phyloP scores from a whole-genome alignment of 2,329 filamentous ascomycete species.

The Teratosphaeriaceae sp. region DNA sequence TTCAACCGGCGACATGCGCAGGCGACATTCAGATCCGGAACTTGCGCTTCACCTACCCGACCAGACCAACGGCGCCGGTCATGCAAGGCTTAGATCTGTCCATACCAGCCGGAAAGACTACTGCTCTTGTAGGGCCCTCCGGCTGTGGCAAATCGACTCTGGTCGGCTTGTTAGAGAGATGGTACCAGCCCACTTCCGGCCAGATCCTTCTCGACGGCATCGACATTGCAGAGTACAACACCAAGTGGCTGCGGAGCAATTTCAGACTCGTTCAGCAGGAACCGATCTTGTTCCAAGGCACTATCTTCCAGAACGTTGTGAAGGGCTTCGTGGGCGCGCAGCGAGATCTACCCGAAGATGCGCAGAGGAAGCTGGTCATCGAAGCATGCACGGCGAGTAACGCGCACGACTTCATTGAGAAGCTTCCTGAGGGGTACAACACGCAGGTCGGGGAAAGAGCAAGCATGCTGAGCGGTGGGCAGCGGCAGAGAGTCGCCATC shows the following conservation, averaged over 20 bases:
- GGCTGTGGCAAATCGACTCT: slow-evolving; percentile 35
- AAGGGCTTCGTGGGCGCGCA: slow-evolving; percentile 32
- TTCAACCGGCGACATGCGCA: slow-evolving; percentile 15
- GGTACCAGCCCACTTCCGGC: slow-evolving; percentile 26
- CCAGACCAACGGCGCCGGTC: slow-evolving; percentile 31
- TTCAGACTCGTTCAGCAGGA: slow-evolving; percentile 33
- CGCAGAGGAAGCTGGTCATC: slow-evolving; percentile 26
- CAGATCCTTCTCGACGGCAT: slow-evolving; percentile 28
- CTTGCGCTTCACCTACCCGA: slow-evolving; percentile 67
- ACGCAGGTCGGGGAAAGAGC: slow-evolving; percentile 30
- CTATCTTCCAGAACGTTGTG: slow-evolving; percentile 31
- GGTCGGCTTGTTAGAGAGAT: slow-evolving; percentile 29
- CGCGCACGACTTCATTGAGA: slow-evolving; percentile 32
- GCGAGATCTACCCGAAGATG: slow-evolving; percentile 22
- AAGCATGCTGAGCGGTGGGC: slow-evolving; percentile 27
- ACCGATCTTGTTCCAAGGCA: slow-evolving; percentile 29
- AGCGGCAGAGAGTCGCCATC: slow-evolving; percentile 31
- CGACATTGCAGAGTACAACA: slow-evolving; percentile 24
- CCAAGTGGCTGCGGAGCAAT: slow-evolving; percentile 27
- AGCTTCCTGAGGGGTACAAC: slow-evolving; percentile 29
- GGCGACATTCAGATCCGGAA: slow-evolving; percentile 55
- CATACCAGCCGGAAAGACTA: slow-evolving; percentile 37
- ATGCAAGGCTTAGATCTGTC: slow-evolving; percentile 29
- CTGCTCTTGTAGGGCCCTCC: slow-evolving; percentile 37
- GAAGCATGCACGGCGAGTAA: slow-evolving; percentile 29